phyloP scores from a whole-genome alignment of 768 basidiomycete species.

The Mrakia gelida region DNA sequence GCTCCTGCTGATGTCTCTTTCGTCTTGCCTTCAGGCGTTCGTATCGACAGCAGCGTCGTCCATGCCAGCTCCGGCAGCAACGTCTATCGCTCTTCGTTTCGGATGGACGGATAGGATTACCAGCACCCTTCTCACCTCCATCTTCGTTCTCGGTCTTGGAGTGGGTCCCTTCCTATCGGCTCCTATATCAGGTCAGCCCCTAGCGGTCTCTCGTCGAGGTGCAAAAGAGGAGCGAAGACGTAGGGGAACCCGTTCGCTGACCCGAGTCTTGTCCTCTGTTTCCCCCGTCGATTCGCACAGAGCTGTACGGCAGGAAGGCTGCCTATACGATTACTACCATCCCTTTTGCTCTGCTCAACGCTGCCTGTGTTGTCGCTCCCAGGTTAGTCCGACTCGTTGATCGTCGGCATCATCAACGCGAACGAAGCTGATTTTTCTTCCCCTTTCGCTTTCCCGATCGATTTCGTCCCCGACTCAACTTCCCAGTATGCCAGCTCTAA shows the following conservation, averaged over 20 bases:
- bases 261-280: too few relatives aligned
- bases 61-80: background rate
- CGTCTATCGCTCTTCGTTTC: background rate
- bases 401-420: background rate
- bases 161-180: slow-evolving; percentile 19
- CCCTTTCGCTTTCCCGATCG: background rate
- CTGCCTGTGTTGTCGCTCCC: slow-evolving; percentile 11
- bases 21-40: background rate
- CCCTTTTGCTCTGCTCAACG: slow-evolving; percentile 19
- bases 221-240: too few relatives aligned
- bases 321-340: slow-evolving; percentile 16
- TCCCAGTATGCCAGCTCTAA: slow-evolving; percentile 1
- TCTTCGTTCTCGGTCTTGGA: slow-evolving; percentile 21
- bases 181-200: background rate
- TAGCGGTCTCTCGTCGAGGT: too few relatives aligned
- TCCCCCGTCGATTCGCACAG: background rate
- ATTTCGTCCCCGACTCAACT: too few relatives aligned
- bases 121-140: slow-evolving; percentile 1
- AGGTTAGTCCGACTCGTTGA: background rate
- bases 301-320: slow-evolving; percentile 15
- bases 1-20: background rate
- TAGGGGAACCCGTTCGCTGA: too few relatives aligned
- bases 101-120: background rate
- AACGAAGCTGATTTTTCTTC: background rate
- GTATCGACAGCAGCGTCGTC: slow-evolving; percentile 3